phyloP scores from a whole-genome alignment of 1,139 yeast species.

The Yamadazyma pseudoaaseri region DNA sequence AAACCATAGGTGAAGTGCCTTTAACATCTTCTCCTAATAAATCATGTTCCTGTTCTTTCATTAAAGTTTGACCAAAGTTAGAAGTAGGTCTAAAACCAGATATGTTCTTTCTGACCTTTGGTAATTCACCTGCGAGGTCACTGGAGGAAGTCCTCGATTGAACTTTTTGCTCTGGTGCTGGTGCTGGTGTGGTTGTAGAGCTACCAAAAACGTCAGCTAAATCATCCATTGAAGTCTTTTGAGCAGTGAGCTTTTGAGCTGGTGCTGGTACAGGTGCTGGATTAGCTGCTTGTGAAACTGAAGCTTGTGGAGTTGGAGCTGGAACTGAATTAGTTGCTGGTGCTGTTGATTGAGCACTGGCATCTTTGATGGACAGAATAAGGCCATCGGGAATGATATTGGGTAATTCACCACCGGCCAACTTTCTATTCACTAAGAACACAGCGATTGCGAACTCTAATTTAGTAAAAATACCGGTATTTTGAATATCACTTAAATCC shows the following conservation, averaged over 20 bases:
- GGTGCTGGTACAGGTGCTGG: conserved; percentile 23
- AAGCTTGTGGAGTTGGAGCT: conserved; percentile 7
- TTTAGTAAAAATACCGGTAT: conserved; percentile 77
- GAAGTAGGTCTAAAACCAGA: conserved; percentile 59
- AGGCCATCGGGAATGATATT: conserved; percentile 59
- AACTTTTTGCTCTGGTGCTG: conserved; percentile 6
- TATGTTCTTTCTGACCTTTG: conserved; percentile 38
- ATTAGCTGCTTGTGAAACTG: neutral
- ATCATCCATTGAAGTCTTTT: conserved; percentile 65
- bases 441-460: conserved; percentile 91
- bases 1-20: conserved; percentile 7
- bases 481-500: conserved; percentile 92
- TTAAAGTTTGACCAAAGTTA: conserved; percentile 62
- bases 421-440: conserved; percentile 82
- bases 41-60: conserved; percentile 26
- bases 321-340: conserved; percentile 2
- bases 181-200: conserved; percentile 18
- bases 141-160: conserved; percentile 32
- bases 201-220: conserved; percentile 57
- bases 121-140: conserved; percentile 35
- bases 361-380: conserved; percentile 29
- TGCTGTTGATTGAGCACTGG: conserved; percentile 8
- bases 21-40: conserved; percentile 27
- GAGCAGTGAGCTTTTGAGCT: conserved; percentile 16
- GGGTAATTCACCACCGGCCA: conserved; percentile 78